phyloP scores from a whole-genome alignment of 1,284 basidiomycete species.

The Sutorius eximius region DNA sequence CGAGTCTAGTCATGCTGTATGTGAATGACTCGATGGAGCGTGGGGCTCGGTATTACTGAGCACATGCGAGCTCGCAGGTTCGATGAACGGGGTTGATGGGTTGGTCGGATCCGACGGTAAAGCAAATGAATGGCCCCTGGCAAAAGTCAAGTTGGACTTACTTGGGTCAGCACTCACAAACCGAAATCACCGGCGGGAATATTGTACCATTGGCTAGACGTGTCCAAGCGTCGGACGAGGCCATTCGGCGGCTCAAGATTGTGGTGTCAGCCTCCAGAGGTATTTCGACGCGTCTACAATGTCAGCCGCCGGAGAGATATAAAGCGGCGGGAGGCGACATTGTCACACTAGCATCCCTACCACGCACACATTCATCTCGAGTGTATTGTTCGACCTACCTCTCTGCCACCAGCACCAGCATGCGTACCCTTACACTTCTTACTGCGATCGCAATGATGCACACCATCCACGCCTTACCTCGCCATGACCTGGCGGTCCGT shows the following conservation, averaged over 20 bases:
- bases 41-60: constrained; percentile 1
- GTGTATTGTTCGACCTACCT: constrained; percentile 9
- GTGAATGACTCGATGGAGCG: not conserved
- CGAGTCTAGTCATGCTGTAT: not conserved
- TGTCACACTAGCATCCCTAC: not conserved
- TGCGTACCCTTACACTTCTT: constrained; percentile 24
- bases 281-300: not conserved
- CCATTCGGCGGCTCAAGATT: not conserved
- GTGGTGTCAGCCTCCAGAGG: constrained; percentile 18
- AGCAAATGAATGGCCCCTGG: not conserved
- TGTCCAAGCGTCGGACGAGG: not conserved
- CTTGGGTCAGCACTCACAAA: not conserved
- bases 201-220: not conserved
- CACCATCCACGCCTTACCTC: constrained; percentile 23
- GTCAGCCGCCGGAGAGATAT: constrained; percentile 30
- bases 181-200: not conserved
- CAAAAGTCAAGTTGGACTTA: not conserved
- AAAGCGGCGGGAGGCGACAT: constrained; percentile 12
- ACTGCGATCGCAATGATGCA: constrained; percentile 30
- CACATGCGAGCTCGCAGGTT: not conserved
- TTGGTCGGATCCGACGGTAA: not conserved
- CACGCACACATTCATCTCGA: not conserved
- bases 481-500: constrained; percentile 22
- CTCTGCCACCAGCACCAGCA: constrained; percentile 22
- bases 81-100: constrained; percentile 2